Evolutionary conservation across 2,329 filamentous ascomycete genomes (phyloP).

Genomic region (Pseudogymnoascus sp.): DNA sequence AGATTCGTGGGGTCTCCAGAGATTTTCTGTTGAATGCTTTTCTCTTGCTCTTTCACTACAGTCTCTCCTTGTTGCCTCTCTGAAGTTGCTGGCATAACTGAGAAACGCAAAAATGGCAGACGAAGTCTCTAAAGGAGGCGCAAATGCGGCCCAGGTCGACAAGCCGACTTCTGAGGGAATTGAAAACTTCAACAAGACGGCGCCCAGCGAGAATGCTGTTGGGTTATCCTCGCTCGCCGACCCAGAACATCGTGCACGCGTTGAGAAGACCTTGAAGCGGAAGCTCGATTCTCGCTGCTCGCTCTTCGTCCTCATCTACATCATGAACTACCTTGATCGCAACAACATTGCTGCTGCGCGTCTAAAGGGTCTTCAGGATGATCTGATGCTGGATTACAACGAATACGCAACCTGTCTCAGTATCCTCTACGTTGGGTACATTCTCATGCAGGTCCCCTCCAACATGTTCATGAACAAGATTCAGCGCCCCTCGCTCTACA

Average conservation of each 20-base stretch:
- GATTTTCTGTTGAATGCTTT: background rate
- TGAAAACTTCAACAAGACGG: background rate
- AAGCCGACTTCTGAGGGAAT: background rate
- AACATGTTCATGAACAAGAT: constrained; percentile 52
- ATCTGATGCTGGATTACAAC: constrained; percentile 46
- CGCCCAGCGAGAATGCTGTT: background rate
- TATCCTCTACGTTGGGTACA: constrained; percentile 60
- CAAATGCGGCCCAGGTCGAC: background rate
- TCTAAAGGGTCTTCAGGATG: constrained; percentile 55
- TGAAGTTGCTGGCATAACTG: background rate
- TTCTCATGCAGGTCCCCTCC: constrained; percentile 54
- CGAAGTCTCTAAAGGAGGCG: background rate
- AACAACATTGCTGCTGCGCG: constrained; percentile 62
- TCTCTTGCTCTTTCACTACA: background rate
- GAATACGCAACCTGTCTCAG: constrained; percentile 57
- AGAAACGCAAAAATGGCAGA: constrained; percentile 4
- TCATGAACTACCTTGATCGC: constrained; percentile 64
- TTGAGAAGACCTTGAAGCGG: constrained; percentile 59
- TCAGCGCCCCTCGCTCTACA: constrained; percentile 43
- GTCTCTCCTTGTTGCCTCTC: background rate
- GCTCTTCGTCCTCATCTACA: constrained; percentile 67
- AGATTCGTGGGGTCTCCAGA: constrained; percentile 4
- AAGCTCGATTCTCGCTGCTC: constrained; percentile 33
- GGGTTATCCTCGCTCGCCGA: constrained; percentile 18
- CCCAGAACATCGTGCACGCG: constrained; percentile 41